A percentile compares a stretch with the other conserved stretches of the same genome.
These are phyloP conservation scores for Phialophora macrospora DNA, from an alignment of 2,329 filamentous ascomycete genomes.

Conservation along the genomic window DNA sequence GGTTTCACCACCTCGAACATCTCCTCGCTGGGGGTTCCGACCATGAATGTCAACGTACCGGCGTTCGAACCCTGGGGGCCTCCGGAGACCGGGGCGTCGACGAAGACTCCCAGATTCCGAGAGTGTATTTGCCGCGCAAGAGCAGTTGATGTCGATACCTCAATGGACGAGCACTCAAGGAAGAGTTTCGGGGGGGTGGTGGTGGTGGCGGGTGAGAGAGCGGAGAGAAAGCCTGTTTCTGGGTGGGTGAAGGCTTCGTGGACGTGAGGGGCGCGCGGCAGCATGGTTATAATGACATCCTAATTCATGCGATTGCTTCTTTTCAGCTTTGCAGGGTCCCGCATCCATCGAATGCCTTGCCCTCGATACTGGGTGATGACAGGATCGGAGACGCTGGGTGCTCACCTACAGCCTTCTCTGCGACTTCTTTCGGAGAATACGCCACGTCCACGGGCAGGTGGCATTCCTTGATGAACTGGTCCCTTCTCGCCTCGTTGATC, in stretches of 20 bases:
- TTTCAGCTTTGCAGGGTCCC: neutral
- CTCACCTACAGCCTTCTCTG: slow-evolving; percentile 18
- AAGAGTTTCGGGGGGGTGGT: neutral
- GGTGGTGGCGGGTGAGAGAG: neutral
- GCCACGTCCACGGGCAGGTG: slow-evolving; percentile 8
- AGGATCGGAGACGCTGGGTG: neutral
- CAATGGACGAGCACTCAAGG: slow-evolving; percentile 16
- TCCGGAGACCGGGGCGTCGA: slow-evolving; percentile 16
- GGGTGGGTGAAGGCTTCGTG: slow-evolving; percentile 15
- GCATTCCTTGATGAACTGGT: slow-evolving; percentile 14
- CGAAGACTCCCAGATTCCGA: slow-evolving; percentile 3
- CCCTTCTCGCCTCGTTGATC: slow-evolving; percentile 16
- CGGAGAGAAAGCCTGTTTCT: slow-evolving; percentile 10
- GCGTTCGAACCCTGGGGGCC: slow-evolving; percentile 12
- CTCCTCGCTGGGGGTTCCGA: slow-evolving; percentile 10
- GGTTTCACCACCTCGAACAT: slow-evolving; percentile 14
- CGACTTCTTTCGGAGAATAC: slow-evolving; percentile 13
- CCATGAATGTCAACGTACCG: slow-evolving; percentile 18
- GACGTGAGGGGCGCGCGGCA: slow-evolving; percentile 18
- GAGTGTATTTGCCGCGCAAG: slow-evolving; percentile 8
- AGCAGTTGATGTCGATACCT: slow-evolving; percentile 15
- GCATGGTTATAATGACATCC: slow-evolving; percentile 20
- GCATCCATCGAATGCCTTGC: neutral
- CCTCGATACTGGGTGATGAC: no score
- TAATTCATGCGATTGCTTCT: neutral